These are phyloP conservation scores for Noccaea bulbosa DNA, from an alignment of 345 rosid species.

Conservation along the genomic window DNA sequence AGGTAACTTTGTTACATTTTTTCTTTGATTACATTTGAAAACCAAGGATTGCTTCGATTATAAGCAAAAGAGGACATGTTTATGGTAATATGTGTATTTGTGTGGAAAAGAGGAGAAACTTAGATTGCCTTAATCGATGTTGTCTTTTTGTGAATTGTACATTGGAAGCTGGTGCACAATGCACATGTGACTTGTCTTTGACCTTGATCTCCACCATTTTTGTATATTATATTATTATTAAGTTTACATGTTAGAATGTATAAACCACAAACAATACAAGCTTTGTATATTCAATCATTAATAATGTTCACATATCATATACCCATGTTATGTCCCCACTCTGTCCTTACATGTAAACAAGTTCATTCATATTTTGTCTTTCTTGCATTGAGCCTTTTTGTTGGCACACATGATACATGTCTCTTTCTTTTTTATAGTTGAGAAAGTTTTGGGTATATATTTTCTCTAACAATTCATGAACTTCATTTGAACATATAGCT, in stretches of 20 bases:
- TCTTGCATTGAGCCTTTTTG: constrained; percentile 11
- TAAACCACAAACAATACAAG: background rate
- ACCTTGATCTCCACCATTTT: constrained; percentile 37
- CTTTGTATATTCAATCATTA: constrained; percentile 31
- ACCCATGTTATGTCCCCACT: constrained; percentile 35
- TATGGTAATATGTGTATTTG: constrained; percentile 43
- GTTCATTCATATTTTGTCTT: constrained; percentile 10
- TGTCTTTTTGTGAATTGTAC: constrained; percentile 43
- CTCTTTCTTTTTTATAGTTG: background rate
- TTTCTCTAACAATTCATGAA: background rate
- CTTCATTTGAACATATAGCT: background rate
- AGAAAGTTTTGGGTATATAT: background rate
- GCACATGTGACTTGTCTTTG: constrained; percentile 48
- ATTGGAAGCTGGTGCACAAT: constrained; percentile 41
- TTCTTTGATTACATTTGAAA: constrained; percentile 39
- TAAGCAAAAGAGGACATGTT: constrained; percentile 44
- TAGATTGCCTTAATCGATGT: constrained; percentile 44
- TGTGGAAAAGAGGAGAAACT: constrained; percentile 45
- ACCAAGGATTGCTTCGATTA: constrained; percentile 41
- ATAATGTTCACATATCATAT: constrained; percentile 16
- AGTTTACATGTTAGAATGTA: constrained; percentile 1
- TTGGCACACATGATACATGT: constrained; percentile 21
- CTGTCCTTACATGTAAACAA: constrained; percentile 2
- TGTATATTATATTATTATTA: constrained; percentile 1
- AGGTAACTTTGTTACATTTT: constrained; percentile 28